Base-by-base conservation (phyloP, 2,329 filamentous ascomycete genomes). In the Stemphylium beticola region DNA sequence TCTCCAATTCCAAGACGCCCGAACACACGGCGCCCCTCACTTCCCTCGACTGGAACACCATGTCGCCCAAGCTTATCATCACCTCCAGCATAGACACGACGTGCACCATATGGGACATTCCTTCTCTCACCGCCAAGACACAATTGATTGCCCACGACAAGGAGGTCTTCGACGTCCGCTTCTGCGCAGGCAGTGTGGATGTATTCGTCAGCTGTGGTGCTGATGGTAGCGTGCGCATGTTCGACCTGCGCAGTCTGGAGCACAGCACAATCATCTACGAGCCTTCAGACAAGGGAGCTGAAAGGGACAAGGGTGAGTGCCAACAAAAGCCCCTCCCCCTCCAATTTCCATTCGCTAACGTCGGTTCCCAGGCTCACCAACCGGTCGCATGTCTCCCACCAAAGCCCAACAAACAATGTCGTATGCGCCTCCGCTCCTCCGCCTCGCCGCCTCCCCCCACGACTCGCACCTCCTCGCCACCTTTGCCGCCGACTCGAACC, bases 251-350 rank as follows among this genome's bases (percentile, higher is more conserved):
- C 71, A 98, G 93, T 75, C 79, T 99, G 48, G 95, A 99, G 74
- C 95, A 99, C 75, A 97, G 93, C 63, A 99, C 95, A 45, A 99
- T 99, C 74, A 99, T 99, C 61, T 99, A 99, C 74, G 95, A 99
- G 76, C 95, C 95, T 4, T 93, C 91, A 0, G 90, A 92, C 64
- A 97, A 97, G 78, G 87, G 89, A 15, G 79, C 64, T 22, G 71
- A 74, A 41, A 68, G 80, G 24, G 76, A 76, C 37, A 80, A 78
- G 69, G 72, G 78, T 79, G 58, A 48, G 74, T 57, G 7, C 15
- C 14, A 20, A n/a, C 17, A 7, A 10, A 1, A n/a, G 15, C 8
- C 7, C 20, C 26, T n/a, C n/a, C n/a, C n/a, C n/a, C n/a, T n/a
- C 4, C 38, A 4, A 15, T 11, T 4, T 8, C 7, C 26, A 37